A percentile compares a stretch with the other conserved stretches of the same genome.
Conservation (phyloP, 2,329 filamentous ascomycete species). For the Cladosporium sphaerospermum region DNA sequence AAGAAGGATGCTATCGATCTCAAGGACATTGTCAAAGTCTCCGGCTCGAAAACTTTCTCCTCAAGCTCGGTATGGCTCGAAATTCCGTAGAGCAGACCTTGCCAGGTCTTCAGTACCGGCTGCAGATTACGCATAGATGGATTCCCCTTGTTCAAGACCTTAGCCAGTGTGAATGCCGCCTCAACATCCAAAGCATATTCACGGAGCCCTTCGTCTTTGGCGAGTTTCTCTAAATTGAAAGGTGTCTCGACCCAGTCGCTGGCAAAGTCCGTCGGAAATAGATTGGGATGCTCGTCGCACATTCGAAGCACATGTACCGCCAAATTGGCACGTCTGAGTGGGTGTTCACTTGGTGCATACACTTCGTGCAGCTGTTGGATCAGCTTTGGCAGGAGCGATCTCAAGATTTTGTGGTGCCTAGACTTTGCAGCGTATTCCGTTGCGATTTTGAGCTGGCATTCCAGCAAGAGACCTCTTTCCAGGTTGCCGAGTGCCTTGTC, state of each 20-base stretch:
- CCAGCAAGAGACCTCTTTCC: slow-evolving; percentile 35
- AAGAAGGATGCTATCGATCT: slow-evolving; percentile 51
- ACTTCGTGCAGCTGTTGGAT: slow-evolving; percentile 16
- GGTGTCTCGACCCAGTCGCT: not conserved
- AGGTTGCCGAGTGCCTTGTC: slow-evolving; percentile 23
- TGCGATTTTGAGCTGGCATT: slow-evolving; percentile 34
- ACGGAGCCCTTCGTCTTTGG: slow-evolving; percentile 30
- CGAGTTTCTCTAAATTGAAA: not conserved
- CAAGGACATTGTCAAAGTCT: slow-evolving; percentile 46
- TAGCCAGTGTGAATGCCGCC: slow-evolving; percentile 35
- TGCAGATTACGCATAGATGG: slow-evolving; percentile 25
- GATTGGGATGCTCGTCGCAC: slow-evolving; percentile 18
- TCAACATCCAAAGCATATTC: slow-evolving; percentile 31
- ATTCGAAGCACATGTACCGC: slow-evolving; percentile 17
- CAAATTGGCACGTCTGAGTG: slow-evolving; percentile 23
- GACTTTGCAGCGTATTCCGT: slow-evolving; percentile 20
- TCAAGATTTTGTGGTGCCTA: slow-evolving; percentile 17
- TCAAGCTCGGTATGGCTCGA: slow-evolving; percentile 35
- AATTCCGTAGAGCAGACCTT: slow-evolving; percentile 30
- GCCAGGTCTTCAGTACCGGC: slow-evolving; percentile 33
- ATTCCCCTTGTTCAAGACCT: slow-evolving; percentile 34
- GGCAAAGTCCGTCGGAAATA: slow-evolving; percentile 13
- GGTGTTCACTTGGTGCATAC: slow-evolving; percentile 18
- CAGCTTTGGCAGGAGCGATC: slow-evolving; percentile 16
- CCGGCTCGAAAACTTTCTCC: slow-evolving; percentile 44